These are phyloP conservation scores for Thuidium tamariscinum DNA, from an alignment of 225 moss, liverwort and hornwort genomes.

Conservation along the genomic window DNA sequence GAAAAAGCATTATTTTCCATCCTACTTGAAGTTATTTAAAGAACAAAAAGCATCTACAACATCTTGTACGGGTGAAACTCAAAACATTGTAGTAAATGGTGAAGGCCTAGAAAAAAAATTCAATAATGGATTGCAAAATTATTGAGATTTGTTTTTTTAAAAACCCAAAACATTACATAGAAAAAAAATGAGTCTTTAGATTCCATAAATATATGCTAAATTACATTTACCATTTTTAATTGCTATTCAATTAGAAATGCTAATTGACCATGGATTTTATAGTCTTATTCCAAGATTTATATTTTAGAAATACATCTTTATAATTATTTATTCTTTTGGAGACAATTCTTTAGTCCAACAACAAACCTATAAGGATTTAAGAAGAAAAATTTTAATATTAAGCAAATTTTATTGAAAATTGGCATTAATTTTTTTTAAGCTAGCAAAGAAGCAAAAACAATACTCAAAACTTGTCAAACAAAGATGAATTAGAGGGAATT, in stretches of 20 bases:
- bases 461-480: neutral
- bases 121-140: neutral
- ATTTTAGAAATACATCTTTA: neutral
- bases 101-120: fast-evolving
- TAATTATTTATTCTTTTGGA: fast-evolving
- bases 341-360: neutral
- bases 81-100: too few relatives aligned
- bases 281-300: too few relatives aligned
- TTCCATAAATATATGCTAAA: too few relatives aligned
- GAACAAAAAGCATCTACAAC: fast-evolving
- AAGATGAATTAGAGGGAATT: too few relatives aligned
- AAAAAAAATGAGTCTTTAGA: neutral
- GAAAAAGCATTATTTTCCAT: neutral
- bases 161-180: fast-evolving
- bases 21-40: fast-evolving
- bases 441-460: neutral
- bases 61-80: too few relatives aligned
- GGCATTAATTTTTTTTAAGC: neutral
- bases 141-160: fast-evolving
- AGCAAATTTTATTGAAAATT: neutral
- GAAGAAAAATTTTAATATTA: neutral
- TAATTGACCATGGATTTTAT: too few relatives aligned
- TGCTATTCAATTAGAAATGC: too few relatives aligned
- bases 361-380: neutral
- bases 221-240: too few relatives aligned